Conservation (phyloP, 2,329 filamentous ascomycete species). For the Venturiaceae sp. region DNA sequence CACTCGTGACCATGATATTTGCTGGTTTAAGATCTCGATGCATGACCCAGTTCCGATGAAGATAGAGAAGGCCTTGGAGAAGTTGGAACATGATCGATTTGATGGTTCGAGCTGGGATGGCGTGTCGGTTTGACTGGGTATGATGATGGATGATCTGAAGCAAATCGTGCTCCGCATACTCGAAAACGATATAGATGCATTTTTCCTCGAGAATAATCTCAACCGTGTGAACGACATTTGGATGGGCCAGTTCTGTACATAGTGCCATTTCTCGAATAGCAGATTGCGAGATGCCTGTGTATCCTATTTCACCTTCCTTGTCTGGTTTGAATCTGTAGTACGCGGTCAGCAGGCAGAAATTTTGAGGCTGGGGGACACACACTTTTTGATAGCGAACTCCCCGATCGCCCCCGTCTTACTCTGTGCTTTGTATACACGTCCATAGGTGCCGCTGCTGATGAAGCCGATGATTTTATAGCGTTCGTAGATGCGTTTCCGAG, state of each 20-base stretch:
- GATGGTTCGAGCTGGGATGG: constrained; percentile 80
- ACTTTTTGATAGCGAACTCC: constrained; percentile 98
- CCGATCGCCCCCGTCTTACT: constrained; percentile 63
- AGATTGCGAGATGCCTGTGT: constrained; percentile 95
- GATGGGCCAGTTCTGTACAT: constrained; percentile 81
- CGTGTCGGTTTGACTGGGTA: constrained; percentile 76
- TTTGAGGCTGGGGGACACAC: constrained; percentile 16
- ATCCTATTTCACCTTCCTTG: constrained; percentile 94
- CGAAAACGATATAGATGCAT: constrained; percentile 99
- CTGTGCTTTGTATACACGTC: constrained; percentile 91
- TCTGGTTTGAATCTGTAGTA: constrained; percentile 72
- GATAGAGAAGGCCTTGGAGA: constrained; percentile 85
- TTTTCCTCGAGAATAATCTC: constrained; percentile 98
- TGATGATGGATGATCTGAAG: constrained; percentile 98
- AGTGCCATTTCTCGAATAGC: constrained; percentile 96
- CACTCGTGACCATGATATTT: constrained; percentile 95
- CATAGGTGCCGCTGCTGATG: constrained; percentile 97
- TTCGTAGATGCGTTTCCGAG: constrained; percentile 44
- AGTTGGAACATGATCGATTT: constrained; percentile 95
- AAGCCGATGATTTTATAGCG: constrained; percentile 96
- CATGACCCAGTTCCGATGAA: constrained; percentile 94
- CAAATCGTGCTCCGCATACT: constrained; percentile 95
- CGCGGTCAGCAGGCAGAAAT: not conserved
- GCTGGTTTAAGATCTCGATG: constrained; percentile 95
- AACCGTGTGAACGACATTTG: constrained; percentile 80